Evolutionary conservation across 192 early-diverging fungal genomes (phyloP).

Genomic region (Entomortierella chlamydospora): DNA sequence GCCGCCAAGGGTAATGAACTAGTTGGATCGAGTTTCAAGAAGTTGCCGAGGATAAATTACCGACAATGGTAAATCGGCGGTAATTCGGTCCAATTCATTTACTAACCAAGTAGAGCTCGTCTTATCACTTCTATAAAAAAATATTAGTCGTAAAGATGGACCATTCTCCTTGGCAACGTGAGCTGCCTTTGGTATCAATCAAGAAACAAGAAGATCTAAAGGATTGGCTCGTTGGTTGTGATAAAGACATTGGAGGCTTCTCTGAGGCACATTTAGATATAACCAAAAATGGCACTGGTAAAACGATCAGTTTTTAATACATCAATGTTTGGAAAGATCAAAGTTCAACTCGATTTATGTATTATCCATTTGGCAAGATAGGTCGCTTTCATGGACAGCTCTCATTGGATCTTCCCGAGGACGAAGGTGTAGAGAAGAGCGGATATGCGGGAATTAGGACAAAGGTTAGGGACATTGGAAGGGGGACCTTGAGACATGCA

Average conservation of each 20-base stretch:
- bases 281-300: conserved; percentile 49
- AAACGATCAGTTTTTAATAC: not conserved
- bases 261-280: conserved; percentile 58
- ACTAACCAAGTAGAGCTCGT: too few species aligned
- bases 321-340: not conserved
- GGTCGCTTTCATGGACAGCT: conserved; percentile 86
- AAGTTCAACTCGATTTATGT: not conserved
- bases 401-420: conserved; percentile 81
- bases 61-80: too few species aligned
- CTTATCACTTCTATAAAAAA: too few species aligned
- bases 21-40: not conserved
- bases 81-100: too few species aligned
- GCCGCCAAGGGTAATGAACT: conserved; percentile 28
- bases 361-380: not conserved
- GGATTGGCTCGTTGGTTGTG: conserved; percentile 85
- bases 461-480: conserved; percentile 57
- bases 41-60: too few species aligned
- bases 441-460: conserved; percentile 95
- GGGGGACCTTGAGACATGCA: too few species aligned
- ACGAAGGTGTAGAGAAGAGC: conserved; percentile 72
- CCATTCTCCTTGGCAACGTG: conserved; percentile 71
- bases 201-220: conserved; percentile 72
- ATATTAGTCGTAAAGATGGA: conserved; percentile 51
- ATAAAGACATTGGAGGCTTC: conserved; percentile 89
- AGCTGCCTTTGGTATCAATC: conserved; percentile 77